These are phyloP conservation scores for Corynascus novoguineensis DNA, from an alignment of 495 filamentous ascomycete genomes.

Conservation along the genomic window DNA sequence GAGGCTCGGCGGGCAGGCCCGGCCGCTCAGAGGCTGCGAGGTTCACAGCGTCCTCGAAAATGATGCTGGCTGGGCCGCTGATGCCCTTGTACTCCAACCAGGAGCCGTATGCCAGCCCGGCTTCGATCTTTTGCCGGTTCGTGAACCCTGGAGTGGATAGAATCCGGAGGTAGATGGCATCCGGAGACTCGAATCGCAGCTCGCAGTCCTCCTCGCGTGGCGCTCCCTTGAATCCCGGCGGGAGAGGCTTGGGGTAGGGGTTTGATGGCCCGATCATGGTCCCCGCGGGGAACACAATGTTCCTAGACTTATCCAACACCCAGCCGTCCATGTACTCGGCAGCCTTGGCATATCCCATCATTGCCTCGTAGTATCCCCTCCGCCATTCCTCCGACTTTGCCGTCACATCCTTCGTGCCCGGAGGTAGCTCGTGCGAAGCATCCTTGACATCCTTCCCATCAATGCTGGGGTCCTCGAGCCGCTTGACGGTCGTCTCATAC, in stretches of 20 bases:
- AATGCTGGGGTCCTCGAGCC: conserved; percentile 57
- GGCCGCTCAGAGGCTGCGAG: conserved; percentile 25
- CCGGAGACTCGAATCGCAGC: conserved; percentile 55
- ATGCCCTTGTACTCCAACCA: conserved; percentile 75
- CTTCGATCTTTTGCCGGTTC: conserved; percentile 65
- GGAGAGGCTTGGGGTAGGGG: conserved; percentile 67
- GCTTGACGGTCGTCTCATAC: conserved; percentile 48
- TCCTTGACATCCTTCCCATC: conserved; percentile 63
- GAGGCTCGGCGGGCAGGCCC: conserved; percentile 35
- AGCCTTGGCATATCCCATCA: conserved; percentile 69
- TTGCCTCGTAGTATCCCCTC: conserved; percentile 70
- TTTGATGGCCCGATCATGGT: conserved; percentile 77
- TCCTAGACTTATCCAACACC: conserved; percentile 60
- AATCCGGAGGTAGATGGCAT: conserved; percentile 70
- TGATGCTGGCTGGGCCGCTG: conserved; percentile 24
- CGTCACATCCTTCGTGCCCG: conserved; percentile 54
- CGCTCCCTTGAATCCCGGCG: conserved; percentile 48
- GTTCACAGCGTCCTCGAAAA: conserved; percentile 29
- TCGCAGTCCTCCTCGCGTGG: conserved; percentile 69
- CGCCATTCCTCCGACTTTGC: conserved; percentile 74
- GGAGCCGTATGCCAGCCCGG: conserved; percentile 72
- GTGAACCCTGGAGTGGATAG: conserved; percentile 72
- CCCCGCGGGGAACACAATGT: conserved; percentile 60
- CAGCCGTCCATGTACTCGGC: conserved; percentile 77
- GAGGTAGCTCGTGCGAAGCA: conserved; percentile 24